Evolutionary conservation across 2,329 filamentous ascomycete genomes (phyloP), one percentile per base, ranked within the genome.

Genomic region (Torrubiella hemipterigena): DNA sequence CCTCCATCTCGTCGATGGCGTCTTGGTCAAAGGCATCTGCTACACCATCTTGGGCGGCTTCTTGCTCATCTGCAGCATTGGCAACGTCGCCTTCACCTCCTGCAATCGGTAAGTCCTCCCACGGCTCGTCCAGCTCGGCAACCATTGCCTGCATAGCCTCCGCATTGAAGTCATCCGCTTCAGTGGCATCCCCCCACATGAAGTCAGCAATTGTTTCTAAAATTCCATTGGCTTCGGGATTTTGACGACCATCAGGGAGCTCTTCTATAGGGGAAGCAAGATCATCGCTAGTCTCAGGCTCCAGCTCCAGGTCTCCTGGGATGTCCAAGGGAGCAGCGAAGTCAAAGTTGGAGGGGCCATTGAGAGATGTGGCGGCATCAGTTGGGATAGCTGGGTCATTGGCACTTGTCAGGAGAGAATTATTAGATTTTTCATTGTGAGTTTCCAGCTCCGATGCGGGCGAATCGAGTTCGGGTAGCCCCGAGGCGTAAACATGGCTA

Each of bases 1-100:
- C 91, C 55, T 98, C 91, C 8, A 82, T 82, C 42, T 95, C 81
- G 26, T 87, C 82, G 25, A 85, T 69, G 8, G 77, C 80, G 42
- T 83, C 78, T 32, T 74, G 69, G 33, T 94, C 84, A 21, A 89
- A 61, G 7, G 70, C 81, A 12, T 73, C 76, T 24, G 27, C 26
- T 12, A 27, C 27, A 12, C 12, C 33, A 28, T 33, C 22, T 13
- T 28, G 54, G 17, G 49, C 53, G 9, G 49, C 60, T 19, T 59
- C 56, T 11, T 58, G 57, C 10, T 42, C 38, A 6, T 31, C 31
- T 11, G 17, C 36, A 17, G 13, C 15, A 2, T 44, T 43, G 23
- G 52, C 47, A 20, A 77, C 65, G 37, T 72, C 61, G 15, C 76
- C 66, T 17, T 74, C 54, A 27, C 71, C 35, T 5, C 28, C 35